phyloP scores from a whole-genome alignment of 805 yeast genomes.

The Hermanozyma aechmeae region DNA sequence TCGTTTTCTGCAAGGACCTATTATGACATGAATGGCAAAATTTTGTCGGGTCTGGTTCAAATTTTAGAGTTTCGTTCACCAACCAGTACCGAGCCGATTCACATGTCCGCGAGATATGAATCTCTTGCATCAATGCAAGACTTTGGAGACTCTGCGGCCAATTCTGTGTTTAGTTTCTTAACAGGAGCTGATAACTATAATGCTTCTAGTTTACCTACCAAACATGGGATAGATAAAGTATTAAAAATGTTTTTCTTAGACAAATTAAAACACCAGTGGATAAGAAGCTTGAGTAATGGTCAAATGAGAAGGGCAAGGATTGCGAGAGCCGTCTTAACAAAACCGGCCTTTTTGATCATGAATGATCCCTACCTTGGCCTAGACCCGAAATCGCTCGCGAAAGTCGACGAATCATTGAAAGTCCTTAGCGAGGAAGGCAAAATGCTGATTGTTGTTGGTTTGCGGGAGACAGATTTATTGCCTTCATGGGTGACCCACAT shows the following conservation, averaged over 20 bases:
- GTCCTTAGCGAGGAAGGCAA: slow-evolving; percentile 22
- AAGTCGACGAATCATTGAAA: slow-evolving; percentile 47
- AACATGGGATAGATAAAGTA: slow-evolving; percentile 25
- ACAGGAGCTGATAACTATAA: slow-evolving; percentile 48
- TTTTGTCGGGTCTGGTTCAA: slow-evolving; percentile 21
- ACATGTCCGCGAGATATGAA: slow-evolving; percentile 85
- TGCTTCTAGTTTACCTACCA: slow-evolving; percentile 16
- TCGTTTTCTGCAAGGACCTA: slow-evolving; percentile 48
- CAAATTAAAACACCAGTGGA: slow-evolving; percentile 62
- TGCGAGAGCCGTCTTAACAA: slow-evolving; percentile 59
- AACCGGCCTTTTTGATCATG: slow-evolving; percentile 59
- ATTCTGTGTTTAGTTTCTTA: slow-evolving; percentile 45
- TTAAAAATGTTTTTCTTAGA: slow-evolving; percentile 43
- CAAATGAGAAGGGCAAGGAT: slow-evolving; percentile 86
- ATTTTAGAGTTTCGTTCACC: slow-evolving; percentile 25
- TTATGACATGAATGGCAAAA: slow-evolving; percentile 33
- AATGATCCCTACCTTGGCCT: slow-evolving; percentile 93
- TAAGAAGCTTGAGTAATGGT: slow-evolving; percentile 85
- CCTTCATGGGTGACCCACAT: slow-evolving; percentile 78
- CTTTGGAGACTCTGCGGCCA: slow-evolving; percentile 39
- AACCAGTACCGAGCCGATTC: slow-evolving; percentile 42
- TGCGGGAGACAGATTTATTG: slow-evolving; percentile 62
- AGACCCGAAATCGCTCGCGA: slow-evolving; percentile 61
- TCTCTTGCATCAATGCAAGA: slow-evolving; percentile 63
- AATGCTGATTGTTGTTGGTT: slow-evolving; percentile 61